Evolutionary conservation across 108 stramenopile genomes (phyloP), one percentile per base, ranked within the genome.

Genomic region (Stephanodiscus triporus): DNA sequence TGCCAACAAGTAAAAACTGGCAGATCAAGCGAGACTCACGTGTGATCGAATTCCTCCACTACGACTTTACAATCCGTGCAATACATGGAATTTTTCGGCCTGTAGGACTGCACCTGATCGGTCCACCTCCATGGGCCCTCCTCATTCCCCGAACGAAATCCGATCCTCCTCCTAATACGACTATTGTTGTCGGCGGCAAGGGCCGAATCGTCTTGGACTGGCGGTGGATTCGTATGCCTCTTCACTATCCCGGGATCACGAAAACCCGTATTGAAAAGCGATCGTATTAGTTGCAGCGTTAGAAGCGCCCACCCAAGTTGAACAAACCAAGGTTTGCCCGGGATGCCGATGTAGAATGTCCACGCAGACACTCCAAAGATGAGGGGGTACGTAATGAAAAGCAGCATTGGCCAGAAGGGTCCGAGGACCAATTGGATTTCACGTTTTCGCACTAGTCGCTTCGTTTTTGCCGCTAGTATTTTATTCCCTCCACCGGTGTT

Each of bases 401-500:
- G 47, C 0, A 93, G 84, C 87, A 97, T 90, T n/a, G 97, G 95
- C 97, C 97, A 97, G 66, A 88, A 97, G 23, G 97, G 97, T 20
- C 97, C 97, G 16, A 91, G 80, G 16, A 96, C 83, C 14, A 78
- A 81, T 55, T 84, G 78, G 57, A 86, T 80, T 51, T 80, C 75
- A 19, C 79, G 78, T 47, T 58, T 80, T 8, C 79, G 74, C 49
- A 80, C 54, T 9, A 77, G 26, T 20, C 64, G 57, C 34, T 57
- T 75, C 34, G 68, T 67, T 57, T 36, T 23, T 22, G 37, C 55
- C 43, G 40, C 2, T 36, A 9, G 11, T 9, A 6, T 48, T 30
- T 47, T 32, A 14, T 51, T 16, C 14, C 14, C 58, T 1, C n/a
- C n/a, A 19, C 38, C 48, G 19, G 68, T 62, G 1, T 20, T 66